phyloP scores from a whole-genome alignment of 345 rosid genomes.

The Adansonia digitata region DNA sequence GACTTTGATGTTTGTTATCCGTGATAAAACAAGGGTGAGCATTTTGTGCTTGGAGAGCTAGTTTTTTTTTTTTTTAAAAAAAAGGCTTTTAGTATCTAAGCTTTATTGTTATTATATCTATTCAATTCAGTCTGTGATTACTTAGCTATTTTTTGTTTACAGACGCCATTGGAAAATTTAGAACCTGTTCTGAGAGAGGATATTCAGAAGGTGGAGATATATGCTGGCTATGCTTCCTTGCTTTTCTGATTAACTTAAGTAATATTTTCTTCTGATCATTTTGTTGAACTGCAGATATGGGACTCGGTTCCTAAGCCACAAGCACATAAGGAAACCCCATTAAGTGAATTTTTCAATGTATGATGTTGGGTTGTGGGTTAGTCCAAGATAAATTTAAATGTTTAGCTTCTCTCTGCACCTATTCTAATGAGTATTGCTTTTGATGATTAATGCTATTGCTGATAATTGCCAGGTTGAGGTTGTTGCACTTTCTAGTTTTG shows the following conservation, averaged over 20 bases:
- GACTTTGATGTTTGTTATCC: conserved; percentile 94
- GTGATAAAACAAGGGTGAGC: conserved; percentile 90
- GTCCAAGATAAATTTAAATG: neutral
- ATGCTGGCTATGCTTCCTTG: conserved; percentile 14
- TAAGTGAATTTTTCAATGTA: conserved; percentile 97
- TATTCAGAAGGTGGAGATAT: conserved; percentile 72
- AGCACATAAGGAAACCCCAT: conserved; percentile 84
- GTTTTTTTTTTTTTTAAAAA: neutral
- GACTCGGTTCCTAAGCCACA: conserved; percentile 92
- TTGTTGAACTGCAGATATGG: conserved; percentile 73
- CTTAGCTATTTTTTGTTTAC: conserved; percentile 22
- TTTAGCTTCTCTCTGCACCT: conserved; percentile 5
- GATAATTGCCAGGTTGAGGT: conserved; percentile 75
- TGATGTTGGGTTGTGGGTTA: conserved; percentile 17
- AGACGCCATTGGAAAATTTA: conserved; percentile 94
- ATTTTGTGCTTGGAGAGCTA: conserved; percentile 4
- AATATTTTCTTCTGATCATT: conserved; percentile 16
- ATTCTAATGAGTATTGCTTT: conserved; percentile 3
- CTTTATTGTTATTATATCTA: neutral
- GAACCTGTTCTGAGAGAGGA: conserved; percentile 97
- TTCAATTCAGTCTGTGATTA: neutral
- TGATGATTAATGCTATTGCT: conserved; percentile 8
- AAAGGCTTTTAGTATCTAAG: neutral
- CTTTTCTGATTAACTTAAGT: conserved; percentile 9
- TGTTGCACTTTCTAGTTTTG: conserved; percentile 95